These are phyloP conservation scores for Apiospora aurea DNA, from an alignment of 2,329 filamentous ascomycete genomes.

Conservation along the genomic window DNA sequence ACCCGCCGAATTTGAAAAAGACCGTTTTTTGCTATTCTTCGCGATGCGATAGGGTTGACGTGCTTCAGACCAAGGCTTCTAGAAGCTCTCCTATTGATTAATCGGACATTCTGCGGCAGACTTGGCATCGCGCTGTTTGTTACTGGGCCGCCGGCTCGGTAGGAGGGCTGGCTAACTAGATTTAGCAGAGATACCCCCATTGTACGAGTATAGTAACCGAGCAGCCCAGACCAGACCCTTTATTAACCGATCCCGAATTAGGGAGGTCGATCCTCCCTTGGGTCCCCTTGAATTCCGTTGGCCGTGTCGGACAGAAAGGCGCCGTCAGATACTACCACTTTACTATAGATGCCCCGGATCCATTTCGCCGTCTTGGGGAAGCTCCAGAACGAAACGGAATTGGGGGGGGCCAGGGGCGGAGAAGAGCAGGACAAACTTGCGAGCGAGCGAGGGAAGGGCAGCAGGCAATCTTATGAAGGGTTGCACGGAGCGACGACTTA, in stretches of 20 bases:
- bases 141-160: background rate
- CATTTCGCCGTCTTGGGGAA: background rate
- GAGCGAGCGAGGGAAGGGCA: background rate
- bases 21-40: background rate
- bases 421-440: background rate
- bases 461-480: constrained; percentile 21
- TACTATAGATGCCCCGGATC: background rate
- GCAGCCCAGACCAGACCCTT: constrained; percentile 16
- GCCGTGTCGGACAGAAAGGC: constrained; percentile 7
- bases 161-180: background rate
- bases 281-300: background rate
- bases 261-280: constrained; percentile 7
- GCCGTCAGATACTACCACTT: constrained; percentile 15
- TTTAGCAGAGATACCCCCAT: background rate
- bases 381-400: background rate
- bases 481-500: constrained; percentile 4
- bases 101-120: background rate
- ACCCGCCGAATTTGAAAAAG: background rate
- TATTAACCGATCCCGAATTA: constrained; percentile 9
- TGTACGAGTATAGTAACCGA: constrained; percentile 12
- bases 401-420: background rate
- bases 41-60: background rate
- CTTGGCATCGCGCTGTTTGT: background rate
- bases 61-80: background rate
- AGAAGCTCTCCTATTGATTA: constrained; percentile 6